Evolutionary conservation across 441 rosid species (phyloP), one percentile per base, ranked within the genome.

Genomic region (Croton setiger): DNA sequence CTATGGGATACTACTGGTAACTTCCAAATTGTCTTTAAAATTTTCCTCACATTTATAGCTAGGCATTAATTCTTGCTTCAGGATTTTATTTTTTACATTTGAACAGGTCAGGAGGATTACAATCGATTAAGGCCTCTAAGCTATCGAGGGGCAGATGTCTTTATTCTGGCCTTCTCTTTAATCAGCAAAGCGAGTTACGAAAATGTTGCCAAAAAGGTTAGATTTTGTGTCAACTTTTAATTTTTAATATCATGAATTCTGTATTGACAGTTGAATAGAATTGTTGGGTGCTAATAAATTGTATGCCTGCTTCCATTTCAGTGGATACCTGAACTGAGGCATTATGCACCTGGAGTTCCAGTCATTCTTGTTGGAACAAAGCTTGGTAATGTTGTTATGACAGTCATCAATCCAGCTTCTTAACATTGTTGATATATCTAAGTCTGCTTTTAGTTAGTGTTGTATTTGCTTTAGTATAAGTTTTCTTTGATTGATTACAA

Each of bases 121-220:
- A 86, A 88, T 60, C 80, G 94, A 72, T 75, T 88, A 64, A 80
- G 94, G 69, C 92, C 93, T 1, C 77, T 88, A 79, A 88, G 93
- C 71, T 88, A 90, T 59, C 86, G 90, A 49, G 94, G 94, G 3
- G 93, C 92, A 7, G 96, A 90, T 84, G 93, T 90, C 33, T 90
- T 90, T 72, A 85, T 90, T 70, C 92, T 90, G 63, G 96, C 90
- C 0, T 90, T 90, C 77, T 90, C 96, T 58, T 87, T 90, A 53
- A 88, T 88, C 69, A 90, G 97, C 89, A 90, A 88, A 69, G 97
- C 97, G 52, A 90, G 97, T 78, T 90, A 88, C 65, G 97, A 90
- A 76, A 90, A 88, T 61, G 80, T 90, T 51, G 87, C 92, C 66
- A 90, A 90, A 79, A 90, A 90, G 94, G 96, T 90, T 72, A 37